Base-by-base conservation (phyloP, 495 filamentous ascomycete species). In the Xeromyces bisporus region DNA sequence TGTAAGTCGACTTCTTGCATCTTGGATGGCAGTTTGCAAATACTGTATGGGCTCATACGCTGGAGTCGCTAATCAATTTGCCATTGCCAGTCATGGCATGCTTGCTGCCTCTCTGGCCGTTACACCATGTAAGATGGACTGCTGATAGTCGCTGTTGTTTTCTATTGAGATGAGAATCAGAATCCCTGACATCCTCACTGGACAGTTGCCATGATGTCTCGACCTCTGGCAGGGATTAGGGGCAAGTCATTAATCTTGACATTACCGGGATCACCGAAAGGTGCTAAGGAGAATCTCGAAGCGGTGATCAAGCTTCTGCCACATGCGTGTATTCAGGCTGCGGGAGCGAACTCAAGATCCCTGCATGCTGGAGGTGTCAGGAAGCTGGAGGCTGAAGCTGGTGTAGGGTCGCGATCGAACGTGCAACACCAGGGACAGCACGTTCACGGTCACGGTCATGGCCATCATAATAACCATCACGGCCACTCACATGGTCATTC, bases 241-340 rank as follows among this genome's bases (percentile, higher is more conserved):
- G 73, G 85, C 38, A 75, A 74, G 38, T 75, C 84, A 4, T 54
- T 99, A 30, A 83, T 99, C 26, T 57, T 94, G 28, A 96, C 89
- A 0, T 63, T 99, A 23, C 89, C 89, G 0, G 89, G 89, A 15
- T 94, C 89, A 2, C 91, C 91, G 1, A 94, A 93, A 60, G 89
- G 85, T n/a, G 89, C 89, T 2, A 77, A 71, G 44, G 89, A 99
- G 56, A 99, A 96, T 46, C 69, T 99, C n/a, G 70, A 80, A 44
- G 73, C 84, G 2, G 58, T 96, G n/a, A 53, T 99, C 24, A 91
- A 80, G 43, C 74, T 84, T 27, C 61, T 99, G 2, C 85, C 89
- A 1, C 89, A 99, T 55, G 91, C 91, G 17, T 99, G 89, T 37
- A 57, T 77, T 13, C 89, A 96, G 59, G 79, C 81, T 35, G 77